Conservation (phyloP, 257 asterid species). For the Solanum piurae region DNA sequence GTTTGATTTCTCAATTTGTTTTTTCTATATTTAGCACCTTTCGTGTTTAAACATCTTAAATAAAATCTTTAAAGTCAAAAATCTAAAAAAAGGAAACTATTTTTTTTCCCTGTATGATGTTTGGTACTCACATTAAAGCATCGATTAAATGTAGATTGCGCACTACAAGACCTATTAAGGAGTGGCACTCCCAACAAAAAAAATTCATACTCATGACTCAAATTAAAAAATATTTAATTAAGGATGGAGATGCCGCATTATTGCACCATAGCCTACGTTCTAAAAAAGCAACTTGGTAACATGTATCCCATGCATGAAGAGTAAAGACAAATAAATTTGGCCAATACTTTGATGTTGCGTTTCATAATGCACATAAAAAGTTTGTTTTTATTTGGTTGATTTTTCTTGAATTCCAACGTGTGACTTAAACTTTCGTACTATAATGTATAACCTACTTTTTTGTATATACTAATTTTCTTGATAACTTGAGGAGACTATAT, state of each 20-base stretch:
- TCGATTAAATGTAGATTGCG: rapidly evolving
- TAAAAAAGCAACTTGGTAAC: background rate
- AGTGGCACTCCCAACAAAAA: background rate
- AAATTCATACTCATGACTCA: background rate
- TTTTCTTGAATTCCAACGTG: background rate
- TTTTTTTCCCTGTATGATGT: too few species aligned
- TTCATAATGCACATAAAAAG: background rate
- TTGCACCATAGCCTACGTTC: background rate
- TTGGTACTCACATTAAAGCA: too few species aligned
- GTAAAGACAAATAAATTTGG: background rate
- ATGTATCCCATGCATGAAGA: background rate
- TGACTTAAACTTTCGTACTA: background rate
- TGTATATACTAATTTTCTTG: background rate
- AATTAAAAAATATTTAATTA: too few species aligned
- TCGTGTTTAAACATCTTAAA: background rate
- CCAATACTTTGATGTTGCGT: background rate
- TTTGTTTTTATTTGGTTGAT: background rate
- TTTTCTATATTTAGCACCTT: background rate
- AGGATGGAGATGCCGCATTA: too few species aligned
- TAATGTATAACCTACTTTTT: background rate
- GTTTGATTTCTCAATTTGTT: background rate
- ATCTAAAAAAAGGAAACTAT: background rate
- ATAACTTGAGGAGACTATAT: background rate
- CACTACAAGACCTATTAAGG: too few species aligned
- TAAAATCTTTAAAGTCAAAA: background rate